Base-by-base conservation (phyloP, 2,329 filamentous ascomycete genomes). In the Neonectria coccinea region DNA sequence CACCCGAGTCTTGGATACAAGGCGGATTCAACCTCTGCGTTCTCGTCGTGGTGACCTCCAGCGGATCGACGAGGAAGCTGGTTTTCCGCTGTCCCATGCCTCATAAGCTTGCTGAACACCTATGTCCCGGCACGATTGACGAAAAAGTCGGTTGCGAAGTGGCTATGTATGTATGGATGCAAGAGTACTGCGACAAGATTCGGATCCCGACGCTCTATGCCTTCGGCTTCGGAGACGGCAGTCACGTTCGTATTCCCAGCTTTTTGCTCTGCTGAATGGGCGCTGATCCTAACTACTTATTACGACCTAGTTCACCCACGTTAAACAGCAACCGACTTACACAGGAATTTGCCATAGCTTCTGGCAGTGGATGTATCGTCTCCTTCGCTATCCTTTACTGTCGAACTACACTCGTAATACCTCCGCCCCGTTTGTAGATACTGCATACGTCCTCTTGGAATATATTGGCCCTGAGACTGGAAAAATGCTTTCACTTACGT, bases 101-200 rank as follows among this genome's bases (percentile, higher is more conserved):
- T 12, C 65, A 72, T 41, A 68, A 64, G 42, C 62, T 70, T 41
- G 67, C 68, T 50, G 69, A 71, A 33, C 6, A 51, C 3, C 44
- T 22, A 14, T 59, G 69, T 36, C 67, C 70, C 5, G 75, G 76
- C 44, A 77, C 69, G 1, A 62, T 78, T 16, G 73, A 79, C 47
- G 75, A 78, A 59, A 79, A 79, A 65, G 52, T 78, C 27, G 67
- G 75, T 50, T 76, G 69, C 51, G 75, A 79, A 67, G 74, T 75
- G 7, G 76, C 72, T 64, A 70, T 70, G 27, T 78, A 78, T 59
- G 64, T 67, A 9, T 78, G 74, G 76, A 74, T 79, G 56, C 71
- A 77, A 60, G 57, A 76, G 39, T 20, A 72, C 48, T 79, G 71
- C 62, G 60, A 70, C 31, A 62, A 76, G 52, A 69, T 77, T 41